Percentiles rank a stretch among this genome's conserved stretches.
Evolutionary conservation across 805 yeast species (phyloP).

Genomic region (Lipomyces yamanashiensis): DNA sequence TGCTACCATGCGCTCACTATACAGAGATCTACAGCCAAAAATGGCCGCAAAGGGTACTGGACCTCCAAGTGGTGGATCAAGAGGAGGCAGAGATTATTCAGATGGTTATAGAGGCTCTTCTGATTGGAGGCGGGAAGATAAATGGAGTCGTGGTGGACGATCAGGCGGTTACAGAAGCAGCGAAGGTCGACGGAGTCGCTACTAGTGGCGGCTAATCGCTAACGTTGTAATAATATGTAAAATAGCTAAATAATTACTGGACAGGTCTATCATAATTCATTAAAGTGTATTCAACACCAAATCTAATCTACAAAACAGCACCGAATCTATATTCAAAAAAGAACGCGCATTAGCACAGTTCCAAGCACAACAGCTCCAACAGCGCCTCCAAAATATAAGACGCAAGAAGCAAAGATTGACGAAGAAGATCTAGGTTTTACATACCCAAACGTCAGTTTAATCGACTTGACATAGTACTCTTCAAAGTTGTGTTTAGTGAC

Average conservation of each 20-base stretch:
- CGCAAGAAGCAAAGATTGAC: neutral
- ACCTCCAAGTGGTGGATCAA: neutral
- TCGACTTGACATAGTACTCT: constrained; percentile 85
- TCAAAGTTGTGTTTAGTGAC: constrained; percentile 81
- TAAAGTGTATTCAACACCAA: neutral
- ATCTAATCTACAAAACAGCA: constrained; percentile 64
- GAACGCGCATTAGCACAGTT: constrained; percentile 27
- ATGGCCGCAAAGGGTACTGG: neutral
- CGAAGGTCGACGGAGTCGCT: constrained; percentile 11
- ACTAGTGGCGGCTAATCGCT: neutral
- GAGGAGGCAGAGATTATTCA: constrained; percentile 13
- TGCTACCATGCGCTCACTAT: constrained; percentile 63
- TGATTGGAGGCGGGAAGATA: constrained; percentile 9
- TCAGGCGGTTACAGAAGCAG: neutral
- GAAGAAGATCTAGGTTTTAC: constrained; percentile 10
- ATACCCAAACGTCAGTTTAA: constrained; percentile 84
- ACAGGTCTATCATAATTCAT: neutral
- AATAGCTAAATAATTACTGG: neutral
- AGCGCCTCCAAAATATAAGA: neutral
- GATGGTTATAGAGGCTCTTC: constrained; percentile 8
- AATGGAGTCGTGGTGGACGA: constrained; percentile 6
- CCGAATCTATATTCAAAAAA: constrained; percentile 57
- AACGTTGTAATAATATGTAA: neutral
- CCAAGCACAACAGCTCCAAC: constrained; percentile 16
- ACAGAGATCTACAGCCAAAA: constrained; percentile 29